A percentile compares a stretch with the other conserved stretches of the same genome.
Conservation (phyloP, 2,329 filamentous ascomycete genomes). For the Salinomyces thailandicus region DNA sequence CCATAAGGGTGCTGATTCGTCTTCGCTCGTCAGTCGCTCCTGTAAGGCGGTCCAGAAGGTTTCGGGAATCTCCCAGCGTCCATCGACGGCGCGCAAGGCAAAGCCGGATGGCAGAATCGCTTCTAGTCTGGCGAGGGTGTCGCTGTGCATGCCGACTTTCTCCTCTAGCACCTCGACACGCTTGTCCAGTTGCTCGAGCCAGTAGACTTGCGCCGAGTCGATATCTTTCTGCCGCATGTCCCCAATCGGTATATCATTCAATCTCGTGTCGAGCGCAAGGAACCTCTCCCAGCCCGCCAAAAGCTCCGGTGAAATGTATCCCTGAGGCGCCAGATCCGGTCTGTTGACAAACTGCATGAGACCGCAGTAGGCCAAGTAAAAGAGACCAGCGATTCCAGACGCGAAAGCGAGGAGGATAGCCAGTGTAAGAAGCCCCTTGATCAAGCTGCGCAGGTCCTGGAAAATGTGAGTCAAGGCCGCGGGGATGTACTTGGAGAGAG, state of each 20-base stretch:
- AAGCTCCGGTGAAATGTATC: no score
- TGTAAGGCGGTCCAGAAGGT: slow-evolving; percentile 57
- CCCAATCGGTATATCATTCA: neutral
- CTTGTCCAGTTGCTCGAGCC: slow-evolving; percentile 1
- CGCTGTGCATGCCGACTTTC: slow-evolving; percentile 3
- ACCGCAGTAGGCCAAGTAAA: no score
- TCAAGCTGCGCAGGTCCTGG: no score
- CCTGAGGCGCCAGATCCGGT: no score
- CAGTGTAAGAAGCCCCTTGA: no score
- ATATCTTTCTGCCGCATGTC: neutral
- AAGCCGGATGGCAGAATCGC: slow-evolving; percentile 47
- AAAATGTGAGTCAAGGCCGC: no score
- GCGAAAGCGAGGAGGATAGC: no score
- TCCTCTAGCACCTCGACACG: slow-evolving; percentile 2
- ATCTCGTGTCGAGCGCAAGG: no score
- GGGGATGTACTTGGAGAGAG: no score
- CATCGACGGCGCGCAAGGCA: slow-evolving; percentile 42
- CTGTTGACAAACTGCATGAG: no score
- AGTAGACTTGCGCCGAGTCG: neutral
- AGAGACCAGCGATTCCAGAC: no score
- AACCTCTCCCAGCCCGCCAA: no score
- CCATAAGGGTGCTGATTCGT: slow-evolving; percentile 33
- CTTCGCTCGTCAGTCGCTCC: slow-evolving; percentile 43
- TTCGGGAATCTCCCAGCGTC: slow-evolving; percentile 44
- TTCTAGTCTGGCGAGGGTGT: slow-evolving; percentile 27